These are phyloP conservation scores for Thelephora terrestris DNA, from an alignment of 1,284 basidiomycete species.

Conservation along the genomic window DNA sequence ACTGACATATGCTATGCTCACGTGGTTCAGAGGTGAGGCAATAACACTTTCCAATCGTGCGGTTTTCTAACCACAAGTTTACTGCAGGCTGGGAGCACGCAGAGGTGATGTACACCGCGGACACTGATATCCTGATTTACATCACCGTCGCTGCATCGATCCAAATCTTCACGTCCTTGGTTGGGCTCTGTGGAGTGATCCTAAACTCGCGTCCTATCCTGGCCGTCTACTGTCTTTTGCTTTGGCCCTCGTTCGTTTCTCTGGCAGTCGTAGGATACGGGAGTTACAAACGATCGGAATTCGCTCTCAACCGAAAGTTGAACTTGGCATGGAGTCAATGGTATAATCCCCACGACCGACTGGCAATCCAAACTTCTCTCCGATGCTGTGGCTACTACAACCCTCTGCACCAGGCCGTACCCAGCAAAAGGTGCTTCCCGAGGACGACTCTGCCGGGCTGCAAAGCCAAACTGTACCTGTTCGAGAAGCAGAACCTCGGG, in stretches of 20 bases:
- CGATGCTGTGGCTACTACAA: conserved; percentile 68
- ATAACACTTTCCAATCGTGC: conserved; percentile 2
- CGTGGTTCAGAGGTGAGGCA: conserved; percentile 50
- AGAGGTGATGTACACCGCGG: conserved; percentile 43
- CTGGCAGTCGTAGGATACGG: conserved; percentile 61
- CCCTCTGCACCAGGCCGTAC: conserved; percentile 51
- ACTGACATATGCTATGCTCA: conserved; percentile 37
- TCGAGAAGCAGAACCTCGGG: conserved; percentile 46
- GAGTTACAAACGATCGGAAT: conserved; percentile 59
- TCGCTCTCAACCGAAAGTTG: conserved; percentile 65
- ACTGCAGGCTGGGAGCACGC: conserved; percentile 38
- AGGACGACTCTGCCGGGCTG: conserved; percentile 62
- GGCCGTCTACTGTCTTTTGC: conserved; percentile 58
- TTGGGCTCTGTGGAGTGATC: conserved; percentile 59
- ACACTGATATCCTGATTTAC: conserved; percentile 49
- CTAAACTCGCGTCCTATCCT: conserved; percentile 69
- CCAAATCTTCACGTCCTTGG: conserved; percentile 49
- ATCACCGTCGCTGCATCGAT: conserved; percentile 51
- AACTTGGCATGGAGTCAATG: conserved; percentile 63
- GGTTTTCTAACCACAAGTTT: not conserved
- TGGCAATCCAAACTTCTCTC: conserved; percentile 57
- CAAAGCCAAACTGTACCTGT: conserved; percentile 51
- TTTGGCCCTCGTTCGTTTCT: conserved; percentile 59
- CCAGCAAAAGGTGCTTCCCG: conserved; percentile 55
- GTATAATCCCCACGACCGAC: conserved; percentile 47